Conservation (phyloP, 192 early-diverging fungal genomes). For the Coemansia nantahalensis region DNA sequence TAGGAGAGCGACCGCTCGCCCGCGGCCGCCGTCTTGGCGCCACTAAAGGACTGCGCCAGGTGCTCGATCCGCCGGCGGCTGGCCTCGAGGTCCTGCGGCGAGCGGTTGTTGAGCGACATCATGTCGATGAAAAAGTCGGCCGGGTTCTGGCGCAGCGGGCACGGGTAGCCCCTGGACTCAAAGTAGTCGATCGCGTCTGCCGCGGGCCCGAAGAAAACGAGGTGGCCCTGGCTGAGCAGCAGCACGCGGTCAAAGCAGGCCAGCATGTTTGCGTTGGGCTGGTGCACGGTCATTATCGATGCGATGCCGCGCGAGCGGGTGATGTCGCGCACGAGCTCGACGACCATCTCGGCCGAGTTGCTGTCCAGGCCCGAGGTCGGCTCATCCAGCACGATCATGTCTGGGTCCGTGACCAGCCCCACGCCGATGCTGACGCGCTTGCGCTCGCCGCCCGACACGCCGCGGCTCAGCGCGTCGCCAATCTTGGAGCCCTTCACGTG, state of each 20-base stretch:
- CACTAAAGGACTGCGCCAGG: slow-evolving; percentile 30
- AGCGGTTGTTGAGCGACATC: slow-evolving; percentile 53
- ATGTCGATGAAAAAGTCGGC: slow-evolving; percentile 73
- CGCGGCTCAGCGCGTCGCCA: slow-evolving; percentile 66
- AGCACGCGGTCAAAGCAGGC: slow-evolving; percentile 87
- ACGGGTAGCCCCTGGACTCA: slow-evolving; percentile 70
- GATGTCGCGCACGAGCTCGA: slow-evolving; percentile 81
- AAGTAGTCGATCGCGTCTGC: slow-evolving; percentile 66
- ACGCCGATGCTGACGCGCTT: slow-evolving; percentile 92
- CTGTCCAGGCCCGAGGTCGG: slow-evolving; percentile 84
- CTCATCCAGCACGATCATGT: slow-evolving; percentile 89
- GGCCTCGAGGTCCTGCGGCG: slow-evolving; percentile 35
- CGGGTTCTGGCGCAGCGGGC: slow-evolving; percentile 87
- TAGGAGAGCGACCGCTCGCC: slow-evolving; percentile 42
- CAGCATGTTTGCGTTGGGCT: slow-evolving; percentile 91
- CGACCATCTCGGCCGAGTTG: slow-evolving; percentile 92
- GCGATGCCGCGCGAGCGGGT: slow-evolving; percentile 76
- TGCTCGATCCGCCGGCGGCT: slow-evolving; percentile 39
- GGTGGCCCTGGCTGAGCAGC: slow-evolving; percentile 74
- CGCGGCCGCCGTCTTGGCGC: slow-evolving; percentile 23
- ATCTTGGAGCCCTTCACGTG: slow-evolving; percentile 78
- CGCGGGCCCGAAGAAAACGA: slow-evolving; percentile 82
- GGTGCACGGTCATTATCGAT: slow-evolving; percentile 92
- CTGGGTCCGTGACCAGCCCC: slow-evolving; percentile 87
- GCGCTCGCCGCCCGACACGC: slow-evolving; percentile 91